phyloP scores from a whole-genome alignment of 768 basidiomycete species.

The Macrolepiota dolichaula region DNA sequence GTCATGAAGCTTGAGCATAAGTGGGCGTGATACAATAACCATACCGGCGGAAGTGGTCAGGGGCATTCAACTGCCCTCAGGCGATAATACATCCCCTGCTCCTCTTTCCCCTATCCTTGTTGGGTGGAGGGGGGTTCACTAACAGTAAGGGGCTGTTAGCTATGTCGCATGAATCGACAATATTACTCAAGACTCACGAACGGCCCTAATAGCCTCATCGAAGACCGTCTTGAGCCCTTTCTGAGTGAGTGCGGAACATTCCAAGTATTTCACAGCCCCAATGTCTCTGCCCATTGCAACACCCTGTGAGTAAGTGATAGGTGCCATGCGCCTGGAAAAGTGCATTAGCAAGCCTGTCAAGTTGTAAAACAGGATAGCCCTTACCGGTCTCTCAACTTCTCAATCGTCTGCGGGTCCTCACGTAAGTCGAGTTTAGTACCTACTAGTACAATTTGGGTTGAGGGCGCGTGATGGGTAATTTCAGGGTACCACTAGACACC shows the following conservation, averaged over 20 bases:
- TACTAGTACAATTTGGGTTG: slow-evolving; percentile 89
- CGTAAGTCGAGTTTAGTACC: slow-evolving; percentile 98
- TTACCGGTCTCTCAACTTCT: slow-evolving; percentile 90
- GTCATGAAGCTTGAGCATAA: slow-evolving; percentile 9
- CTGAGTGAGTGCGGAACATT: slow-evolving; percentile 95
- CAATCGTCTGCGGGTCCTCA: slow-evolving; percentile 89
- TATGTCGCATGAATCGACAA: slow-evolving; percentile 1
- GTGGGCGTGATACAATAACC: slow-evolving; percentile 4
- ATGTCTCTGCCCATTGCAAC: slow-evolving; percentile 91
- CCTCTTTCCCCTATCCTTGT: slow-evolving; percentile 47
- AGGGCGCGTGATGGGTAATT: slow-evolving; percentile 95
- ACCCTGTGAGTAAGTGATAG: slow-evolving; percentile 90
- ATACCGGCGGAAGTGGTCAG: slow-evolving; percentile 3
- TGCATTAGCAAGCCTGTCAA: slow-evolving; percentile 7
- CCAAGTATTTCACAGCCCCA: slow-evolving; percentile 92
- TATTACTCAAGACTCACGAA: slow-evolving; percentile 60
- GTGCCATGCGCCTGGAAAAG: slow-evolving; percentile 77
- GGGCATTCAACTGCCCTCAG: slow-evolving; percentile 35
- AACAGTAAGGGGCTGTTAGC: neutral
- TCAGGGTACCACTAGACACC: slow-evolving; percentile 85
- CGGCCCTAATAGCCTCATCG: slow-evolving; percentile 97
- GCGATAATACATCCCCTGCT: slow-evolving; percentile 66
- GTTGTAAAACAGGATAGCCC: slow-evolving; percentile 8
- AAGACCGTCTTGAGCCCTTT: slow-evolving; percentile 99
- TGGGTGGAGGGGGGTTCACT: slow-evolving; percentile 76